A percentile compares a stretch with the other conserved stretches of the same genome.
These are phyloP conservation scores for Lycium barbarum DNA, from an alignment of 257 asterid species.

Conservation along the genomic window DNA sequence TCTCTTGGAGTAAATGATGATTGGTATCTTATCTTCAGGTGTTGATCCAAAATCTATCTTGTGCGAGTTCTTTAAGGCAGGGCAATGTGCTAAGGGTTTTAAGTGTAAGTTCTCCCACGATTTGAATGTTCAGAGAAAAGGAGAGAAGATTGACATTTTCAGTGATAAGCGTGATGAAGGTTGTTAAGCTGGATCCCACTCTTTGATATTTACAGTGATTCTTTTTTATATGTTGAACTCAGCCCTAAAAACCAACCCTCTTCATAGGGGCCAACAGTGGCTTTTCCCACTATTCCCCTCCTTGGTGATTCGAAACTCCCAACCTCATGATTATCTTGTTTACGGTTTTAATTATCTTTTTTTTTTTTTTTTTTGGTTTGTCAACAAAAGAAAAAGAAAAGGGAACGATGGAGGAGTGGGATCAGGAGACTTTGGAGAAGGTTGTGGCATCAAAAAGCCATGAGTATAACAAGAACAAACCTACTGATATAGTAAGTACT, in stretches of 20 bases:
- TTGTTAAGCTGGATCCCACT: slow-evolving; percentile 20
- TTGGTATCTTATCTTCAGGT: slow-evolving; percentile 48
- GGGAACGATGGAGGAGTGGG: slow-evolving; percentile 94
- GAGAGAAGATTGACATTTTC: slow-evolving; percentile 87
- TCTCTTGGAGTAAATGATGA: background rate
- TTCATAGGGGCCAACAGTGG: too few relatives aligned
- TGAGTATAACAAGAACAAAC: slow-evolving; percentile 91
- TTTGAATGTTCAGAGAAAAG: slow-evolving; percentile 90
- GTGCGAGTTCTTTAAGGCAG: slow-evolving; percentile 82
- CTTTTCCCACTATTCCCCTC: too few relatives aligned
- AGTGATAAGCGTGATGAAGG: slow-evolving; percentile 72
- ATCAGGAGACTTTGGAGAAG: slow-evolving; percentile 80
- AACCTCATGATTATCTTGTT: background rate
- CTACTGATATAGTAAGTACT: slow-evolving; percentile 82
- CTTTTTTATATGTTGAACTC: too few relatives aligned
- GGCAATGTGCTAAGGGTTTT: slow-evolving; percentile 86
- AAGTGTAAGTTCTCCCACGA: slow-evolving; percentile 97
- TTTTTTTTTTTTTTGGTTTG: too few relatives aligned
- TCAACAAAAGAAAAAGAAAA: background rate
- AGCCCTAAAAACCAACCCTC: too few relatives aligned
- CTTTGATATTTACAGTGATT: too few relatives aligned
- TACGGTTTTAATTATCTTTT: too few relatives aligned
- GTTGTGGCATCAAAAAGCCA: slow-evolving; percentile 81
- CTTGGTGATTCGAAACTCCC: too few relatives aligned
- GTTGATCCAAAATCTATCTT: slow-evolving; percentile 88